phyloP scores from a whole-genome alignment of 129 eudicot species.

The Arctium minus region DNA sequence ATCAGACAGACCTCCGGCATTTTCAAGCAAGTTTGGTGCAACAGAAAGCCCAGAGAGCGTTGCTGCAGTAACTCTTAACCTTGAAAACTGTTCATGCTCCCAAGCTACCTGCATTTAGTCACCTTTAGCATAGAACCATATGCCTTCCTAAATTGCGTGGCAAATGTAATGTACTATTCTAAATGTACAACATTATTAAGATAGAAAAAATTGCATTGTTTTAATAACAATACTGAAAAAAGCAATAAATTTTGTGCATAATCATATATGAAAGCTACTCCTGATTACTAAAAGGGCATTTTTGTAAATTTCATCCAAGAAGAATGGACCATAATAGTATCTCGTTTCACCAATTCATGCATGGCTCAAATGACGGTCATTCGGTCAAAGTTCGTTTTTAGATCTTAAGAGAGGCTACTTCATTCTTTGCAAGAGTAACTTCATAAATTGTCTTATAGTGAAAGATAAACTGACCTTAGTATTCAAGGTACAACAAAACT shows the following conservation, averaged over 20 bases:
- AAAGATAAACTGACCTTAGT: neutral
- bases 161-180: neutral
- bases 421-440: neutral
- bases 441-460: neutral
- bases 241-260: neutral
- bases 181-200: neutral
- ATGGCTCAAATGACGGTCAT: neutral
- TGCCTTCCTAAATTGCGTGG: neutral
- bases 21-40: conserved; percentile 79
- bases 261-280: neutral
- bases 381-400: neutral
- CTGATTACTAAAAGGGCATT: neutral
- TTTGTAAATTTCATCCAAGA: neutral
- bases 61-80: conserved; percentile 94
- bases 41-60: conserved; percentile 70
- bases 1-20: conserved; percentile 69
- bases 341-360: neutral
- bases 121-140: conserved; percentile 30
- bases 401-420: neutral
- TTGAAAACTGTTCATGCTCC: conserved; percentile 99
- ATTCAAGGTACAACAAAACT: neutral
- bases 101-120: conserved; percentile 76
- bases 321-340: neutral
- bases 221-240: neutral
- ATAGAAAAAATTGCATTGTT: neutral